Evolutionary conservation across 2,329 filamentous ascomycete species (phyloP).

Genomic region (Monilinia aucupariae): DNA sequence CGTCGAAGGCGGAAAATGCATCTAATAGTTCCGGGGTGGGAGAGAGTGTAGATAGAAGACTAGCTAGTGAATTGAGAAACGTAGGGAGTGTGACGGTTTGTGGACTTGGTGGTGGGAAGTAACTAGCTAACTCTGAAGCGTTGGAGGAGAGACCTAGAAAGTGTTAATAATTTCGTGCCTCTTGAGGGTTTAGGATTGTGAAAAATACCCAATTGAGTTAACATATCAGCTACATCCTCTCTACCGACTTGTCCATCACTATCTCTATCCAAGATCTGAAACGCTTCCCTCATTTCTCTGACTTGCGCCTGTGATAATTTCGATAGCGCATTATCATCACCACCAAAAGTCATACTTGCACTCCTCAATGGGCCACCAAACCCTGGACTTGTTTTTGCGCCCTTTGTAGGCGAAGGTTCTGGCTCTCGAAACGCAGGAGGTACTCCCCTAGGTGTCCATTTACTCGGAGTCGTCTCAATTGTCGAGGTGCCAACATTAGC

Average conservation of each 20-base stretch:
- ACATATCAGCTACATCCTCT: conserved; percentile 81
- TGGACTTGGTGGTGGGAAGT: conserved; percentile 70
- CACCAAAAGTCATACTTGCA: conserved; percentile 19
- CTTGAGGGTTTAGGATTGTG: background rate
- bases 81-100: conserved; percentile 76
- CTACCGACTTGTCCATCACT: conserved; percentile 78
- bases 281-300: conserved; percentile 82
- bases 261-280: conserved; percentile 86
- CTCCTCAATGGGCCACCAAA: conserved; percentile 30
- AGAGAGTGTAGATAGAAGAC: conserved; percentile 67
- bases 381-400: conserved; percentile 27
- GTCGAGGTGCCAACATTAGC: conserved; percentile 37
- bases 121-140: conserved; percentile 64
- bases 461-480: conserved; percentile 18
- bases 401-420: conserved; percentile 34
- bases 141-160: conserved; percentile 65
- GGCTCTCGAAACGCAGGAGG: conserved; percentile 34
- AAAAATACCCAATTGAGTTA: conserved; percentile 68
- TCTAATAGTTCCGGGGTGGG: conserved; percentile 75
- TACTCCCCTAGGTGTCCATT: conserved; percentile 34
- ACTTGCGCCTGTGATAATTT: conserved; percentile 78
- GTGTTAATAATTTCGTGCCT: conserved; percentile 2
- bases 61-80: conserved; percentile 78
- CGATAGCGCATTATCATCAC: conserved; percentile 50
- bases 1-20: conserved; percentile 91